Evolutionary conservation across 768 basidiomycete species (phyloP), one percentile per base, ranked within the genome.

Genomic region (Tricholoma matsutake): DNA sequence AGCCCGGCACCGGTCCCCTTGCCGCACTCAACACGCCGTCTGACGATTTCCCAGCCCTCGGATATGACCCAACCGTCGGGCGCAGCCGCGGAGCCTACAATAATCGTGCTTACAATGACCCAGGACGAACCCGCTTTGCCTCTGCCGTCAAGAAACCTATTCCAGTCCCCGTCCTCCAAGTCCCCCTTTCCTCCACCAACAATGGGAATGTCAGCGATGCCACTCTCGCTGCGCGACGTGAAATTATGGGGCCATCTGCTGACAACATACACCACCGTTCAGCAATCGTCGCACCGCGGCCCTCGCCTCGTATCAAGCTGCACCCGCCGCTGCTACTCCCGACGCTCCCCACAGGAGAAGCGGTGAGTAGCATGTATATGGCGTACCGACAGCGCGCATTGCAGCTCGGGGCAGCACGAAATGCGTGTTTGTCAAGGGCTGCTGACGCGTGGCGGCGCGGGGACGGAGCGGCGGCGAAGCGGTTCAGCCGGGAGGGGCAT

Each of bases 361-460:
- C 87, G 0, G 73, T 96, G 53, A 95, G 87, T 71, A 81, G 72
- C 56, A 73, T 97, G 63, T 99, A 99, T 75, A 90, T 97, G 86
- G 72, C 85, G 1, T 96, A 97, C 69, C 88, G 97, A 16, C 82
- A 88, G 34, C 86, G 91, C 34, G 95, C 93, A 25, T 81, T 98
- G 60, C 91, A 97, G 68, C 86, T 98, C 22, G 97, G 96, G 54
- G 91, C 94, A 1, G 93, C 93, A 32, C 82, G 97, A 37, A 98
- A 98, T 67, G 94, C 94, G 14, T 97, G 93, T 72, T 81, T 99
- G 28, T 93, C 93, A 1, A 86, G 94, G 47, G 97, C 97, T 11
- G 96, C 97, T 2, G 95, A 97, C 68, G 94, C 96, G 3, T 99
- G 94, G 92, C 83, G 93, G 58, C 83, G 94, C 2, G 96, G 96